Conservation (phyloP, 306 rosid genomes). For the Inga oerstediana region DNA sequence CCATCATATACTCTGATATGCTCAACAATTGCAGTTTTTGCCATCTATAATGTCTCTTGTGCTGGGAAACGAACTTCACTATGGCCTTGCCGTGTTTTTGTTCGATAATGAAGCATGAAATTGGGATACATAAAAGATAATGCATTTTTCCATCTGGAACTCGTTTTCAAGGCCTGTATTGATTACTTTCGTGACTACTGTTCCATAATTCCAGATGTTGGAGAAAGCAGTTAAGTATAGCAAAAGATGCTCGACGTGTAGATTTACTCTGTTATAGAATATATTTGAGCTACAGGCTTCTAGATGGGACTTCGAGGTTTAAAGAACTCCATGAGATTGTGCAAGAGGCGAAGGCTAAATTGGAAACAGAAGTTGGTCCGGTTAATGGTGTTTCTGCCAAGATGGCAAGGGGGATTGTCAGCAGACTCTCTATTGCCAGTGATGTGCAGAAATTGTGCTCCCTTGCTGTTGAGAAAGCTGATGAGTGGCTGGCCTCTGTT, state of each 20-base stretch:
- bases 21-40: slow-evolving; percentile 6
- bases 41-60: slow-evolving; percentile 1
- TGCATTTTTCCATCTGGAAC: slow-evolving; percentile 13
- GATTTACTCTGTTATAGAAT: slow-evolving; percentile 89
- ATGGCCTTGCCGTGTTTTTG: slow-evolving; percentile 17
- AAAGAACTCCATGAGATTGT: slow-evolving; percentile 82
- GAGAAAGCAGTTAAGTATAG: slow-evolving; percentile 92
- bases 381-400: slow-evolving; percentile 87
- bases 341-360: slow-evolving; percentile 82
- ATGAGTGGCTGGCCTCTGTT: slow-evolving; percentile 72
- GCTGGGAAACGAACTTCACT: slow-evolving; percentile 13
- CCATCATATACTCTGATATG: neutral
- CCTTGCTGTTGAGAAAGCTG: slow-evolving; percentile 85
- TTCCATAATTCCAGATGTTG: slow-evolving; percentile 66
- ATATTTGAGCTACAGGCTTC: slow-evolving; percentile 90
- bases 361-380: slow-evolving; percentile 91
- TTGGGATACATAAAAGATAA: neutral
- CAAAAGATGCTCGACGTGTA: slow-evolving; percentile 96
- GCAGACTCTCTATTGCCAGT: slow-evolving; percentile 90
- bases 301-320: slow-evolving; percentile 80
- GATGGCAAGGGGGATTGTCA: slow-evolving; percentile 96
- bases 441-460: slow-evolving; percentile 90
- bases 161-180: slow-evolving; percentile 28
- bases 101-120: slow-evolving; percentile 15
- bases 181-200: slow-evolving; percentile 35